Evolutionary conservation across 192 early-diverging fungal genomes (phyloP), one percentile per base, ranked within the genome.

Genomic region (Mortierella antarctica): DNA sequence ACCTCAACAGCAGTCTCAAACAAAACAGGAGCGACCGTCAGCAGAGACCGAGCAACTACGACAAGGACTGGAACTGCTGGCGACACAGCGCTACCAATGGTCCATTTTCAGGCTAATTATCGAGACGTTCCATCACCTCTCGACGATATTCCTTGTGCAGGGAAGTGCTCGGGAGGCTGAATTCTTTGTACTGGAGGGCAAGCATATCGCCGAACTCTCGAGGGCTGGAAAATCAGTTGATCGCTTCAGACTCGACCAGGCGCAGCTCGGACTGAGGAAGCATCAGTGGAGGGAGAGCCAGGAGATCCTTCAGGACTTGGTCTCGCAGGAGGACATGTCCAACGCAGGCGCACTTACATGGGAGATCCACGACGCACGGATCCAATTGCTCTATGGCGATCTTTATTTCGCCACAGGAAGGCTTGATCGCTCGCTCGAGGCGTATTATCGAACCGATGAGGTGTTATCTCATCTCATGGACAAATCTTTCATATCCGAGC

Each of bases 151-250:
- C 65, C 47, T 90, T 4, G 57, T 82, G 13, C 88, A 88, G 6
- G 93, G 93, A 6, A 89, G 90, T 13, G 67, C 80, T 20, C 70
- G 73, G 40, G 91, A 93, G 62, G 85, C 91, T 2, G 87, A 91
- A 55, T 91, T 89, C 68, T 93, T 86, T 80, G 84, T 89, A 31
- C 68, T 84, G 42, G 83, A 91, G 58, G 90, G 92, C 0, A 65
- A 86, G 31, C 57, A 79, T n/a, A 69, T 93, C 8, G 89, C 90
- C 9, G 66, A 84, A 58, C 53, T 69, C 0, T 80, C 84, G 2
- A 83, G 73, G 20, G 82, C 86, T 5, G 62, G 80, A 17, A 79
- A 85, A 13, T 69, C 72, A 5, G 58, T 78, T 7, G 87, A 81
- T 50, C 56, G 49, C 9, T 83, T 84, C 31, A 72, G 82, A 31